Base-by-base conservation (phyloP, 257 asterid species). In the Paulownia fortunei region DNA sequence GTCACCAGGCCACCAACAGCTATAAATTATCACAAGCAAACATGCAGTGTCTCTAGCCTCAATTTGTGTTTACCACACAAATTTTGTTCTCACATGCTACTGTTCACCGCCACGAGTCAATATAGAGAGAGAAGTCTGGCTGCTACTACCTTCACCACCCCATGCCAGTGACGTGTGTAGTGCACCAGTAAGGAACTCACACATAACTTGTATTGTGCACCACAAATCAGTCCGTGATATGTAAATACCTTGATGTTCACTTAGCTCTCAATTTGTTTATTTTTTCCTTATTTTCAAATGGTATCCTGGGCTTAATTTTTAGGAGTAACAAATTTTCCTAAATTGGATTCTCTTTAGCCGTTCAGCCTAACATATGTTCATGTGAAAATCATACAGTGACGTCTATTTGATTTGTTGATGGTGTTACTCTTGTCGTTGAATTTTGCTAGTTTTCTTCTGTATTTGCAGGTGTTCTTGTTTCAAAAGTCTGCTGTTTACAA, bases 401-500 rank as follows among this genome's bases (percentile, higher is more conserved):
- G 21, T 37, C 61, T 47, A 1, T 74, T 16, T 23, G 46, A 49
- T 51, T 58, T 76, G 24, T 61, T 37, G 49, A 68, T 55, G 37
- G 26, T 69, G 61, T 16, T 32, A 4, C 27, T 51, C 56, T 32
- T 24, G 56, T 46, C 36, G n/a, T 24, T 16, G 5, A 63, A 27
- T 74, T 79, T 58, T 42, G 63, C 58, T 16, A 68, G 10, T 13
- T 63, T 30, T 80, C 24, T 56, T 70, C 55, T 74, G 59, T 82
- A 74, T 77, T 24, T 76, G 86, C 91, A 94, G 98, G 98, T 94
- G 82, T 94, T 94, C 87, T 83, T 92, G 59, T 94, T 92, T 80
- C 98, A 94, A 78, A 94, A 94, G 75, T 88, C 92, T 73, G 98
- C 97, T 30, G 84, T 94, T 78, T 82, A 92, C 87, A 90, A 92